Percentiles rank a stretch among this genome's conserved stretches.
These are phyloP conservation scores for Kitagawia praeruptora DNA, from an alignment of 129 eudicot genomes.

Conservation along the genomic window DNA sequence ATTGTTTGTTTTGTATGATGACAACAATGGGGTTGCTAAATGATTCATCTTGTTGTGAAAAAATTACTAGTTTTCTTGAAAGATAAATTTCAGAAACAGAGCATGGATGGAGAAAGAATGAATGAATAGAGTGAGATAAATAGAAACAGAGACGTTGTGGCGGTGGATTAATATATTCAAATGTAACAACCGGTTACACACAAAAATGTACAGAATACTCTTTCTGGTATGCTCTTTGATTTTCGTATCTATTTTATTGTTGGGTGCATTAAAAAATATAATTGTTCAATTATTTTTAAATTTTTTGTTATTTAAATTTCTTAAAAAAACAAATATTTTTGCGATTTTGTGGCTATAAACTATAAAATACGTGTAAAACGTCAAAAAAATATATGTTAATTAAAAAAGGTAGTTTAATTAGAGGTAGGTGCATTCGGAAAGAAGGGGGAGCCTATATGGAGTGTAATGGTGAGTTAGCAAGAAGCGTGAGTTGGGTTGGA, in stretches of 20 bases:
- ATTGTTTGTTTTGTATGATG: conserved; percentile 17
- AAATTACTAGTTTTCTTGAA: conserved; percentile 16
- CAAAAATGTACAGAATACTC: neutral
- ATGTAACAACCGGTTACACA: neutral
- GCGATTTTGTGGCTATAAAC: no score
- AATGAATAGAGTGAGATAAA: neutral
- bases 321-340: no score
- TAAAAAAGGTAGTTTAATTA: no score
- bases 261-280: no score
- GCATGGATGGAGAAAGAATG: neutral
- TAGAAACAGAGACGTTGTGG: neutral
- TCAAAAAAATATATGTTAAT: no score
- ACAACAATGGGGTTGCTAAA: conserved; percentile 35
- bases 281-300: no score
- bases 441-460: neutral
- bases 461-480: neutral
- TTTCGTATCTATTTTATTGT: no score
- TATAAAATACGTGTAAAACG: no score
- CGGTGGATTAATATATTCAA: conserved; percentile 4
- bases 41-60: conserved; percentile 14
- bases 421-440: no score
- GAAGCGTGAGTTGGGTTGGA: neutral
- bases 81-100: neutral
- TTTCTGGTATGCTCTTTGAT: no score
- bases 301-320: no score